phyloP scores from a whole-genome alignment of 352 stramenopile genomes.

The Peronosclerospora sorghi region DNA sequence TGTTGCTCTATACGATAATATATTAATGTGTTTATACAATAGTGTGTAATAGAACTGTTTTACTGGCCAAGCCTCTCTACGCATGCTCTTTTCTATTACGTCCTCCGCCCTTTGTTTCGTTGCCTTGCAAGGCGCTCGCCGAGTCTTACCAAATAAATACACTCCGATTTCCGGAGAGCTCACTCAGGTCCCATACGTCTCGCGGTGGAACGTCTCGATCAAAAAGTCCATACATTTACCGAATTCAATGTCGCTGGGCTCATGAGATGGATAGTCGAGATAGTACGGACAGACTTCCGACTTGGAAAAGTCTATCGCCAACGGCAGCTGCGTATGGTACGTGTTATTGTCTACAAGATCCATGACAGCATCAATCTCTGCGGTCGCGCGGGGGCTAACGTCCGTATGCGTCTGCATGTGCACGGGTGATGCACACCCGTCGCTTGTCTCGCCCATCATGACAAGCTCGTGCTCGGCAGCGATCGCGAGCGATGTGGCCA shows the following conservation, averaged over 20 bases:
- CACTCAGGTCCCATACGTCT: slow-evolving; percentile 14
- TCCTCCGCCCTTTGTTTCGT: too few relatives aligned
- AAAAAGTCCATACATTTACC: slow-evolving; percentile 77
- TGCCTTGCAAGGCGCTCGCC: slow-evolving; percentile 6
- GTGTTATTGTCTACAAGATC: slow-evolving; percentile 20
- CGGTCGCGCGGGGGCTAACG: too few relatives aligned
- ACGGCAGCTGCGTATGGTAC: slow-evolving; percentile 39
- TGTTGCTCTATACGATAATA: too few relatives aligned
- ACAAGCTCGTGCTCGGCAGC: slow-evolving; percentile 57
- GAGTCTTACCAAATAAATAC: slow-evolving; percentile 30
- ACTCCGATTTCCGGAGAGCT: slow-evolving; percentile 19
- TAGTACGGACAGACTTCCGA: slow-evolving; percentile 37
- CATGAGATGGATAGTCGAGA: slow-evolving; percentile 30
- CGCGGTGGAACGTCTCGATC: slow-evolving; percentile 59
- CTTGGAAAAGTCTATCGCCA: slow-evolving; percentile 36
- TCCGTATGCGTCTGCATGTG: too few relatives aligned
- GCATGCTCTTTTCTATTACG: too few relatives aligned
- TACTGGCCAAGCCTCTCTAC: too few relatives aligned
- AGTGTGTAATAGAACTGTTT: too few relatives aligned
- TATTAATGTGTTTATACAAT: too few relatives aligned
- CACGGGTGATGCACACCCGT: slow-evolving; percentile 26
- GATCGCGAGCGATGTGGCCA: slow-evolving; percentile 65
- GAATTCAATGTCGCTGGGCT: slow-evolving; percentile 57
- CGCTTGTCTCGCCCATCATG: slow-evolving; percentile 39
- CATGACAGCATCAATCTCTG: too few relatives aligned